Percentiles rank a stretch among this genome's conserved stretches.
Conservation (phyloP, 1,139 yeast genomes). For the Saccharomyces hybrid region DNA sequence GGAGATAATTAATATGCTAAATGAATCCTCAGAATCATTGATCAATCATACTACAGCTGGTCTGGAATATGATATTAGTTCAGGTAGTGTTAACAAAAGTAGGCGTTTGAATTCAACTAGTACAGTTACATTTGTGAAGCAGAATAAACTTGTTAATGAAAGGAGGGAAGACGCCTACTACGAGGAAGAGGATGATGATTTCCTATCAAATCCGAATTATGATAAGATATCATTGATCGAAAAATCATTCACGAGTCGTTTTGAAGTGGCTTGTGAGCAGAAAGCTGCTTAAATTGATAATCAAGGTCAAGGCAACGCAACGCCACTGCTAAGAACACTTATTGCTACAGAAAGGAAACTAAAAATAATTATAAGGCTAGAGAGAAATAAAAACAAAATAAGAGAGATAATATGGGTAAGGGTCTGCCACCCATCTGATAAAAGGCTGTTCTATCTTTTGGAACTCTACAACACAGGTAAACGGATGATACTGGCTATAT, state of each 20-base stretch:
- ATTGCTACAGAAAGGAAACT: not conserved
- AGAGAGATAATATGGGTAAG: not conserved
- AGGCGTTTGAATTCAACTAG: not conserved
- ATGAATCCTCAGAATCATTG: not conserved
- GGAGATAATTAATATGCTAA: not conserved
- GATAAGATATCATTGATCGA: not conserved
- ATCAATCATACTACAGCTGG: not conserved
- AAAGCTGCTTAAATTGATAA: not conserved
- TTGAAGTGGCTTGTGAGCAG: not conserved
- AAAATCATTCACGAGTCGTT: not conserved
- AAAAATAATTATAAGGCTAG: not conserved
- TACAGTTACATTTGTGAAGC: not conserved
- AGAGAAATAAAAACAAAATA: not conserved
- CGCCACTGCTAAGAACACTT: not conserved
- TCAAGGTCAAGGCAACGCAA: not conserved
- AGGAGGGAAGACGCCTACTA: not conserved
- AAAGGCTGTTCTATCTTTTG: not conserved
- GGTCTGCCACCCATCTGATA: not conserved
- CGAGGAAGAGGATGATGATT: slow-evolving; percentile 10
- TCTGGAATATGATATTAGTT: not conserved
- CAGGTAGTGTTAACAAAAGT: not conserved
- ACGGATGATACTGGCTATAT: not conserved
- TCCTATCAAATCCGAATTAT: slow-evolving; percentile 9
- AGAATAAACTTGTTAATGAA: not conserved
- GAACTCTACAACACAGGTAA: not conserved